Evolutionary conservation across 176 grass and related monocot genomes (phyloP).

Genomic region (Guadua angustifolia): DNA sequence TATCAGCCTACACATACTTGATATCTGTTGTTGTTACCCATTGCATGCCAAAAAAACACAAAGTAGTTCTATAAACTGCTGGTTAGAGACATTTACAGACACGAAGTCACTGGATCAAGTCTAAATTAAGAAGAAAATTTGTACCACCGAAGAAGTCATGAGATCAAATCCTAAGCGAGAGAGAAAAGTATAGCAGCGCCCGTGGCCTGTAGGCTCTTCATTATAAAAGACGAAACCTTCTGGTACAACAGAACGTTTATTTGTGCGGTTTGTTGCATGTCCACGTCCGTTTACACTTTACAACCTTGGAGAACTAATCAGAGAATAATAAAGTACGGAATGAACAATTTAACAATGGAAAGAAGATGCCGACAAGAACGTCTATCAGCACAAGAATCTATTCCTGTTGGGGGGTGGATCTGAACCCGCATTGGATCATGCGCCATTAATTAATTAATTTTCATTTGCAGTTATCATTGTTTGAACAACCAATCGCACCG

Average conservation of each 20-base stretch:
- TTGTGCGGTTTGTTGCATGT: slow-evolving; percentile 36
- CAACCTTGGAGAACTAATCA: slow-evolving; percentile 19
- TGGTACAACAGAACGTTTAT: slow-evolving; percentile 22
- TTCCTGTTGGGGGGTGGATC: slow-evolving; percentile 53
- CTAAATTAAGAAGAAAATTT: neutral
- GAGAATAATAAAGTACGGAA: slow-evolving; percentile 23
- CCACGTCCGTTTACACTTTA: slow-evolving; percentile 36
- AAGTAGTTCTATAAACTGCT: neutral
- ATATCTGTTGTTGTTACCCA: neutral
- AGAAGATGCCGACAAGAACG: slow-evolving; percentile 31
- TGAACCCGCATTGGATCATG: slow-evolving; percentile 68
- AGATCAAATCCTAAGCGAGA: neutral
- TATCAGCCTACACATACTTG: neutral
- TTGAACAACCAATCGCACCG: slow-evolving; percentile 24
- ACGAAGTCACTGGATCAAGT: neutral
- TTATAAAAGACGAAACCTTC: slow-evolving; percentile 1
- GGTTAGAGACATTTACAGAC: neutral
- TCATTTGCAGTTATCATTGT: slow-evolving; percentile 14
- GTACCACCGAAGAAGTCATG: neutral
- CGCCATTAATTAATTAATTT: slow-evolving; percentile 23
- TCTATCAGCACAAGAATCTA: slow-evolving; percentile 48
- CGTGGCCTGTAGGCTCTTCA: neutral
- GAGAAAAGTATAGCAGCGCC: neutral
- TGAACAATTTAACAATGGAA: slow-evolving; percentile 26
- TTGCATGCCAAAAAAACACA: neutral